phyloP scores from a whole-genome alignment of 768 basidiomycete genomes.

The Pleurotus pulmonarius region DNA sequence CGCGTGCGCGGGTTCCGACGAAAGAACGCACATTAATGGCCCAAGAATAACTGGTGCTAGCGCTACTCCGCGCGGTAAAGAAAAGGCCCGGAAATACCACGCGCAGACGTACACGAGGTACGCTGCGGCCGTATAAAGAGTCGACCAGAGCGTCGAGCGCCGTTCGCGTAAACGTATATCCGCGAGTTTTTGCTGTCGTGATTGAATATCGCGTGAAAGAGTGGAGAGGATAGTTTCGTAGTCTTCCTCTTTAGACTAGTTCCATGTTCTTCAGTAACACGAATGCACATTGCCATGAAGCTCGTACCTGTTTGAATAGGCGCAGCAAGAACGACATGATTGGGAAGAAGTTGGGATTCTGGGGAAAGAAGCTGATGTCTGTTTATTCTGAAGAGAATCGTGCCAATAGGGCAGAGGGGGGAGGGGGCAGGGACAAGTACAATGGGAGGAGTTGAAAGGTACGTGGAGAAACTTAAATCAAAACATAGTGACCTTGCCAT shows the following conservation, averaged over 20 bases:
- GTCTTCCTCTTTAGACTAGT: conserved; percentile 54
- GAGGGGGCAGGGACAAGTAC: too few relatives aligned
- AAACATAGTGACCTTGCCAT: too few relatives aligned
- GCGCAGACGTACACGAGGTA: conserved; percentile 73
- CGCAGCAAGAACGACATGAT: conserved; percentile 4
- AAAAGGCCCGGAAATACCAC: conserved; percentile 58
- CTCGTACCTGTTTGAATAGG: not conserved
- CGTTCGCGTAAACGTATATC: conserved; percentile 87
- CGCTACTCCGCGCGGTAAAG: conserved; percentile 34
- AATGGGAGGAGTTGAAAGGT: too few relatives aligned
- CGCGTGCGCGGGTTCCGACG: too few relatives aligned
- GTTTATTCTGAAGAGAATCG: too few relatives aligned
- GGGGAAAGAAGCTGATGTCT: too few relatives aligned
- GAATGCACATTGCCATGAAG: not conserved
- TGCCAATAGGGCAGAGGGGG: too few relatives aligned
- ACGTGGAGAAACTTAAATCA: too few relatives aligned
- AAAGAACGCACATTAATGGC: conserved; percentile 67
- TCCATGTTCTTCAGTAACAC: not conserved
- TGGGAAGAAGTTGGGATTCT: too few relatives aligned
- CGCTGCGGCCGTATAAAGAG: conserved; percentile 68
- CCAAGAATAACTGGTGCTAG: conserved; percentile 64
- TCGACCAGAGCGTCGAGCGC: conserved; percentile 70
- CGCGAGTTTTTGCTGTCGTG: conserved; percentile 68
- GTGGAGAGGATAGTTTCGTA: conserved; percentile 70
- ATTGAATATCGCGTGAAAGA: conserved; percentile 66